These are phyloP conservation scores for Populus hybrid DNA, from an alignment of 441 rosid genomes.

Conservation along the genomic window DNA sequence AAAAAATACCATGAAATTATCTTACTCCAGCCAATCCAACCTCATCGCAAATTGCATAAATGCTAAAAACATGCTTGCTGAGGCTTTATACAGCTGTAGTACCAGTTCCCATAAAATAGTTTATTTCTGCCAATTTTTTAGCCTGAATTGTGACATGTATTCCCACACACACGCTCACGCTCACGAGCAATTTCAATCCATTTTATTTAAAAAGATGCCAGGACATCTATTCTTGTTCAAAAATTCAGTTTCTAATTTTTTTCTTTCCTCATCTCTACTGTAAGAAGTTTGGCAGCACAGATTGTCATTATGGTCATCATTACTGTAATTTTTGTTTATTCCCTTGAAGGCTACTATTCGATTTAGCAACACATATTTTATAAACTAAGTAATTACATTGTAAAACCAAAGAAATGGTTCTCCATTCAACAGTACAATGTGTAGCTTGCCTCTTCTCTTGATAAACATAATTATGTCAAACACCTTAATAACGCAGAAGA, in stretches of 20 bases:
- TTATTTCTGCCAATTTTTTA: too few relatives aligned
- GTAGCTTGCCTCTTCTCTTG: not conserved
- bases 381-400: not conserved
- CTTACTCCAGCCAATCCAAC: not conserved
- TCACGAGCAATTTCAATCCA: not conserved
- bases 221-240: not conserved
- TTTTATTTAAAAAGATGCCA: not conserved
- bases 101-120: too few relatives aligned
- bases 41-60: not conserved
- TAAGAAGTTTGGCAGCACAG: not conserved
- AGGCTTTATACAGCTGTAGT: not conserved
- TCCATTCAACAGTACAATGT: not conserved
- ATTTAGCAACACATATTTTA: not conserved
- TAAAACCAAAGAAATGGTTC: not conserved
- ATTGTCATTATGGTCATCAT: not conserved
- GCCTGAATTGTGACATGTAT: too few relatives aligned
- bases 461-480: not conserved
- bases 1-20: not conserved
- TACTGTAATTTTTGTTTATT: not conserved
- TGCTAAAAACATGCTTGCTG: not conserved
- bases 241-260: not conserved
- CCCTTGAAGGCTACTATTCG: not conserved
- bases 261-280: not conserved
- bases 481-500: not conserved
- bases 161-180: not conserved